Conservation (phyloP, 164 flowering plant genomes). For the Cinnamomum chago region DNA sequence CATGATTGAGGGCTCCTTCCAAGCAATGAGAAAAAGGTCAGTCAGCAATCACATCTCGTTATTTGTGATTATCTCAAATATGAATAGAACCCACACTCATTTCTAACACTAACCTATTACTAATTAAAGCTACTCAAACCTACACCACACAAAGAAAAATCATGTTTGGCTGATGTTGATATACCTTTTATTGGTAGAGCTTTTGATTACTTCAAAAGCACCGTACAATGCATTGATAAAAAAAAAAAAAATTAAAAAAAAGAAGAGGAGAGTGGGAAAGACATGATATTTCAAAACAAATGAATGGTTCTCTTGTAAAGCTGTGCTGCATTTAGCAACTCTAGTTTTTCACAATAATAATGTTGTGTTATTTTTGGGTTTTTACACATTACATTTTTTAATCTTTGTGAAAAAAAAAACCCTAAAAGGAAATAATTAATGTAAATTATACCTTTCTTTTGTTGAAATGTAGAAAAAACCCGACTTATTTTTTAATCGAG, state of each 20-base stretch:
- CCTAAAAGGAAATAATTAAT: no score
- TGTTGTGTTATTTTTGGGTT: no score
- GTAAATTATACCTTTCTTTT: no score
- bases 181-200: background rate
- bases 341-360: background rate
- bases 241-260: background rate
- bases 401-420: no score
- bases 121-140: background rate
- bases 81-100: background rate
- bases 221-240: background rate
- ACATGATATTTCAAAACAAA: background rate
- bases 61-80: background rate
- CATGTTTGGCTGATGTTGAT: conserved; percentile 1
- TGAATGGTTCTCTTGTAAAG: background rate
- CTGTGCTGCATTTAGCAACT: background rate
- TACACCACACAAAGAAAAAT: background rate
- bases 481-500: no score
- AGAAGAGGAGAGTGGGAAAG: no score
- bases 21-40: background rate
- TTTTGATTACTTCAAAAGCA: background rate
- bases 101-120: background rate
- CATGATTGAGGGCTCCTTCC: background rate
- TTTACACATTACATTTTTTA: no score
- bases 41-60: conserved; percentile 4
- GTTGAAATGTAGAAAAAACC: no score